A percentile compares a stretch with the other conserved stretches of the same genome.
Conservation (phyloP, 768 basidiomycete species). For the Porpolomopsis calyptriformis region DNA sequence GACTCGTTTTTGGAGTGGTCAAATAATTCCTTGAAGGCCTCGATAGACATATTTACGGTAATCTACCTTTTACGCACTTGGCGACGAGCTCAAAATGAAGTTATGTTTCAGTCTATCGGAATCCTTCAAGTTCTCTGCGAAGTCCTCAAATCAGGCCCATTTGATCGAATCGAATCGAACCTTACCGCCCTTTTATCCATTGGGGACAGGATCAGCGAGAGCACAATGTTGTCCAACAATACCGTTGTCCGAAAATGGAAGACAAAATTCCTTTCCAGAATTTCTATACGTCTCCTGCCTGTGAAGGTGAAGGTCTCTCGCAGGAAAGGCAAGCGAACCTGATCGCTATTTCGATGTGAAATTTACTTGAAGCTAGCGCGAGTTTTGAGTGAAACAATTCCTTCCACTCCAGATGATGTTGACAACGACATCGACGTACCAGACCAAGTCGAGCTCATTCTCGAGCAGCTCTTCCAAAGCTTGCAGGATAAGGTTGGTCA, state of each 20-base stretch:
- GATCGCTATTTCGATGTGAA: not conserved
- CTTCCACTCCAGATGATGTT: not conserved
- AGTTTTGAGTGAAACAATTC: slow-evolving; percentile 17
- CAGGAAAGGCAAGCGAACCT: slow-evolving; percentile 27
- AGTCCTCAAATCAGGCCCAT: slow-evolving; percentile 52
- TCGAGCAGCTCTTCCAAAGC: slow-evolving; percentile 61
- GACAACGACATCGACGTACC: slow-evolving; percentile 51
- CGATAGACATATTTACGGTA: slow-evolving; percentile 44
- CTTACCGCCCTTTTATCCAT: slow-evolving; percentile 36
- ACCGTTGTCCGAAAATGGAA: slow-evolving; percentile 60
- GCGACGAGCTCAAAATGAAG: slow-evolving; percentile 1
- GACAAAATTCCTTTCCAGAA: slow-evolving; percentile 56
- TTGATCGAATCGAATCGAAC: slow-evolving; percentile 38
- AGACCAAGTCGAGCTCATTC: slow-evolving; percentile 61
- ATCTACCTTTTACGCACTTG: slow-evolving; percentile 12
- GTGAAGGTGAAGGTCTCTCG: slow-evolving; percentile 26
- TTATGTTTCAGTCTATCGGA: slow-evolving; percentile 46
- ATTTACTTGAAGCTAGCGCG: slow-evolving; percentile 19
- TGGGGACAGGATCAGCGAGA: slow-evolving; percentile 31
- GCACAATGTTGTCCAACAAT: slow-evolving; percentile 36
- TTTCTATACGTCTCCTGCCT: slow-evolving; percentile 54
- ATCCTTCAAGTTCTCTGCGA: slow-evolving; percentile 61
- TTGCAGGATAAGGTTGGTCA: slow-evolving; percentile 70
- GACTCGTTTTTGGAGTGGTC: slow-evolving; percentile 43
- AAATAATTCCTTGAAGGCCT: slow-evolving; percentile 24